These are phyloP conservation scores for Orobanche coerulescens DNA, from an alignment of 257 asterid species.

Conservation along the genomic window DNA sequence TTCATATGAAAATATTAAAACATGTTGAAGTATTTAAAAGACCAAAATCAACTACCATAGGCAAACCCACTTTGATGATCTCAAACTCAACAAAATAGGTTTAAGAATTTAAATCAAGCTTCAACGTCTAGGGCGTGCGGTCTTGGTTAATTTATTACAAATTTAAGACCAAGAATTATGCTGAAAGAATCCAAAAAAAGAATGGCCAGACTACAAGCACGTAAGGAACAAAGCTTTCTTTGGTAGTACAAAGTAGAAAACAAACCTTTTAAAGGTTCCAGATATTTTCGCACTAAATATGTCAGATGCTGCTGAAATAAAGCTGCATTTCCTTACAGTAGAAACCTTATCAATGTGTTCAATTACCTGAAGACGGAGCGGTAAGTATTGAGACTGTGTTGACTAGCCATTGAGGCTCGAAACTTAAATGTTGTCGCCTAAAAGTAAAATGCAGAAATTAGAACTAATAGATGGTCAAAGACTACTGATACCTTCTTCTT, in stretches of 20 bases:
- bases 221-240: neutral
- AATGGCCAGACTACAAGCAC: conserved; percentile 1
- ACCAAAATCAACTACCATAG: neutral
- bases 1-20: neutral
- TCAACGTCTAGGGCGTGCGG: neutral
- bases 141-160: neutral
- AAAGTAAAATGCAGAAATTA: conserved; percentile 4
- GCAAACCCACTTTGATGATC: neutral
- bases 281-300: conserved; percentile 85
- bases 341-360: conserved; percentile 78
- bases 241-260: conserved; percentile 2
- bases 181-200: conserved; percentile 14
- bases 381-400: conserved; percentile 17
- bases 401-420: conserved; percentile 11
- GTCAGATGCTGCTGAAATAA: conserved; percentile 78
- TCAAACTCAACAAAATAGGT: neutral
- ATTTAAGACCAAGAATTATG: conserved; percentile 11
- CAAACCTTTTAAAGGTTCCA: conserved; percentile 85
- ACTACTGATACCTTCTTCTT: conserved; percentile 59
- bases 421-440: conserved; percentile 9
- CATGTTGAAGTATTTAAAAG: neutral
- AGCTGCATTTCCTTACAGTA: conserved; percentile 82
- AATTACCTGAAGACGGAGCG: conserved; percentile 52
- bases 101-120: conserved; percentile 2
- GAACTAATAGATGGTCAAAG: conserved; percentile 14